Conservation (phyloP, 441 rosid species). For the Gossypium davidsonii region DNA sequence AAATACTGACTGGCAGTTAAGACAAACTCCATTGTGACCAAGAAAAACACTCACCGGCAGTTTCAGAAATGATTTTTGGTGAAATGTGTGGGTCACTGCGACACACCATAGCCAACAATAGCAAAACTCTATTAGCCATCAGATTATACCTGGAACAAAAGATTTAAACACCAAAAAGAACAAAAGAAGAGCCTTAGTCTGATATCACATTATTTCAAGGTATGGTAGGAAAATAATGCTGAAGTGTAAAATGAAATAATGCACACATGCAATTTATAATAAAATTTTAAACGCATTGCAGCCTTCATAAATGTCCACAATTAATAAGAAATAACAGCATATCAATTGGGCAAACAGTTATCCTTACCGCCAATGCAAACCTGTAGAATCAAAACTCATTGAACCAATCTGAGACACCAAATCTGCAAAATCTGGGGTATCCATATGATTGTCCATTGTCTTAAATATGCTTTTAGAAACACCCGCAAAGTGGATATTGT, state of each 20-base stretch:
- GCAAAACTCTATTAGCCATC: constrained; percentile 97
- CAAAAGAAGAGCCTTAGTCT: neutral
- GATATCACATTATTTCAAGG: constrained; percentile 13
- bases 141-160: constrained; percentile 70
- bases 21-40: constrained; percentile 8
- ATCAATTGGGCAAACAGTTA: constrained; percentile 16
- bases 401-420: constrained; percentile 84
- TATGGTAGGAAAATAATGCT: constrained; percentile 9
- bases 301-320: neutral
- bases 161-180: constrained; percentile 7
- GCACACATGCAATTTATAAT: neutral
- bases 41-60: constrained; percentile 66
- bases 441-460: constrained; percentile 51
- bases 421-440: constrained; percentile 65
- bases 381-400: constrained; percentile 85
- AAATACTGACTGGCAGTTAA: constrained; percentile 15
- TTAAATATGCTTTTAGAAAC: constrained; percentile 76
- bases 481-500: constrained; percentile 92
- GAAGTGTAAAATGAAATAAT: constrained; percentile 1
- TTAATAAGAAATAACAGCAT: constrained; percentile 9
- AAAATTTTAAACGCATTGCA: constrained; percentile 8
- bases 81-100: constrained; percentile 66
- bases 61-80: constrained; percentile 72
- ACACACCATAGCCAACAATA: constrained; percentile 90
- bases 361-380: constrained; percentile 94